Conservation (phyloP, 805 yeast species). For the Kuraishia floccosa region DNA sequence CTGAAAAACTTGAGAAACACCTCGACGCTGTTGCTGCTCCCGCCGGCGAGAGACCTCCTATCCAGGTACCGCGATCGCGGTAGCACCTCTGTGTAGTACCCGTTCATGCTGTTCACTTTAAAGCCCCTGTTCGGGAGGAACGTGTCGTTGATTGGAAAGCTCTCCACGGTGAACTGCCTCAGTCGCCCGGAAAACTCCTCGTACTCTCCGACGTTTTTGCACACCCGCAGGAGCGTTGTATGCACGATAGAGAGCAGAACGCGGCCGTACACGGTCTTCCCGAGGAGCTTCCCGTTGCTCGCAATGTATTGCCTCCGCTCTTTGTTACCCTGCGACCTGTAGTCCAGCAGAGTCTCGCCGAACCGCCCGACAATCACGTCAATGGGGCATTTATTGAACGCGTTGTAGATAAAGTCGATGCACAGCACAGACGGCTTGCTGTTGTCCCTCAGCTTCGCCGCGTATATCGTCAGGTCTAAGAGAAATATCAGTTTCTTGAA, state of each 20-base stretch:
- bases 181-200: slow-evolving; percentile 13
- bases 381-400: slow-evolving; percentile 10
- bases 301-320: slow-evolving; percentile 13
- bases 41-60: not conserved
- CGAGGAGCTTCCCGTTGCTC: slow-evolving; percentile 12
- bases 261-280: slow-evolving; percentile 20
- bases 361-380: slow-evolving; percentile 11
- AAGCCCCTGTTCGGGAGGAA: slow-evolving; percentile 15
- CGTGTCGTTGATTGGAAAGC: slow-evolving; percentile 19
- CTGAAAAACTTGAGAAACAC: slow-evolving; percentile 8
- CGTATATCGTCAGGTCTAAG: slow-evolving; percentile 12
- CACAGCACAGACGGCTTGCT: slow-evolving; percentile 6
- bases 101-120: slow-evolving; percentile 11
- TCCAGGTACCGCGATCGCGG: not conserved
- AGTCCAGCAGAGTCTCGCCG: slow-evolving; percentile 10
- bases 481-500: slow-evolving; percentile 6
- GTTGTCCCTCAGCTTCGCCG: slow-evolving; percentile 6
- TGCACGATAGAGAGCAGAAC: slow-evolving; percentile 16
- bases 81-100: slow-evolving; percentile 4
- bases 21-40: not conserved
- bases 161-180: slow-evolving; percentile 10
- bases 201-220: slow-evolving; percentile 9
- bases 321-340: not conserved
- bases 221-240: slow-evolving; percentile 10
- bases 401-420: slow-evolving; percentile 14